Evolutionary conservation across 495 filamentous ascomycete species (phyloP).

Genomic region (Penicillium soppii): DNA sequence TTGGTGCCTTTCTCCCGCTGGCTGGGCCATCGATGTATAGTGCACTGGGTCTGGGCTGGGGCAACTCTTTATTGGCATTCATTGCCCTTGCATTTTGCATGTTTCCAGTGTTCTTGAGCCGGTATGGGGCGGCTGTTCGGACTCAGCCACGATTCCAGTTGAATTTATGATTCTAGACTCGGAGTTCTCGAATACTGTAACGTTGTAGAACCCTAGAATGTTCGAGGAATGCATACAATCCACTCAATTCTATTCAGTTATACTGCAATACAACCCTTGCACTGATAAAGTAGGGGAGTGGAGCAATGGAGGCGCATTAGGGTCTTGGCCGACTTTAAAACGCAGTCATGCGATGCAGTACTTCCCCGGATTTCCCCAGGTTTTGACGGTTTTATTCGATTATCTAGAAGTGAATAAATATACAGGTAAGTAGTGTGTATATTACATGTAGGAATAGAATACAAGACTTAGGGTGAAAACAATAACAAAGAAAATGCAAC

Average conservation of each 20-base stretch:
- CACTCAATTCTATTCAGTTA: not conserved
- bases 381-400: no score
- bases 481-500: no score
- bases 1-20: no score
- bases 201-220: not conserved
- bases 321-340: constrained; percentile 7
- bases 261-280: constrained; percentile 8
- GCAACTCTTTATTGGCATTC: no score
- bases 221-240: constrained; percentile 2
- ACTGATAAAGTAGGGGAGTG: constrained; percentile 8
- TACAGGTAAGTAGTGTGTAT: no score
- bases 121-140: not conserved
- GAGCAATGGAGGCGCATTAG: not conserved
- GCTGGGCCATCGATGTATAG: no score
- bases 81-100: not conserved
- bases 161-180: not conserved
- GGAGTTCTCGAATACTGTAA: not conserved
- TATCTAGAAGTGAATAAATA: no score
- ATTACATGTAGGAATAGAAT: no score
- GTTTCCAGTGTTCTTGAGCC: not conserved
- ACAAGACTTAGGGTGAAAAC: no score
- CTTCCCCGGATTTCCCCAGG: no score
- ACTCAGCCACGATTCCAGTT: not conserved
- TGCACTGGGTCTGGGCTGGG: no score
- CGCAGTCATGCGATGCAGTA: not conserved